These are phyloP conservation scores for Dothistroma septosporum DNA, from an alignment of 2,329 filamentous ascomycete species.

Conservation along the genomic window DNA sequence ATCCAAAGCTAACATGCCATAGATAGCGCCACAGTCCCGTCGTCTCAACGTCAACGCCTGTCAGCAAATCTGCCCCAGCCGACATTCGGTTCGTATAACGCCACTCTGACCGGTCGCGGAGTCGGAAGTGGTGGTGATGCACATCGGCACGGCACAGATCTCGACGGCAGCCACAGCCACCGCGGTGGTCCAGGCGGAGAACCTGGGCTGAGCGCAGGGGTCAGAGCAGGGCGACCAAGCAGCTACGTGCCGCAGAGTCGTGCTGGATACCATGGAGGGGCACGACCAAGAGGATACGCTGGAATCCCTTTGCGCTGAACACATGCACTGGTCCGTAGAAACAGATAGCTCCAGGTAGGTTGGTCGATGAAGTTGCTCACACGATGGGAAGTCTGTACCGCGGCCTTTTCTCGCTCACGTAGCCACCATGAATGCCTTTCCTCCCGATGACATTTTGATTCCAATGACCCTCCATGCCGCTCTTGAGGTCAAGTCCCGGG, in stretches of 20 bases:
- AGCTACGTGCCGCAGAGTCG: neutral
- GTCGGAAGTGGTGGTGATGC: neutral
- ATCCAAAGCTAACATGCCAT: neutral
- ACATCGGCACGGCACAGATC: neutral
- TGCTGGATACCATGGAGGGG: neutral
- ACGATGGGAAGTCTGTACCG: no score
- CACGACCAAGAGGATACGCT: neutral
- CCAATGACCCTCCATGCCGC: no score
- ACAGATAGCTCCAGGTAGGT: no score
- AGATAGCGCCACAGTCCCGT: slow-evolving; percentile 25
- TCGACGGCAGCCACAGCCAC: neutral
- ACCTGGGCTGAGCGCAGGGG: neutral
- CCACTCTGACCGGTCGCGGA: neutral
- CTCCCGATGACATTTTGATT: no score
- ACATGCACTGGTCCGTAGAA: no score
- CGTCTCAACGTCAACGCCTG: neutral
- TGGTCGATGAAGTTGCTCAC: no score
- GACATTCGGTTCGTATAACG: slow-evolving; percentile 1
- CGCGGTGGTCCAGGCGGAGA: neutral
- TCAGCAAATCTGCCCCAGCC: slow-evolving; percentile 5
- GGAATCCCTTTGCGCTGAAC: neutral
- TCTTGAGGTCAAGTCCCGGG: no score
- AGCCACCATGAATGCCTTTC: no score
- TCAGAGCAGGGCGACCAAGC: neutral
- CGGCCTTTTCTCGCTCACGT: no score